Conservation (phyloP, 2,329 filamentous ascomycete species). For the Cytospora chrysosperma region DNA sequence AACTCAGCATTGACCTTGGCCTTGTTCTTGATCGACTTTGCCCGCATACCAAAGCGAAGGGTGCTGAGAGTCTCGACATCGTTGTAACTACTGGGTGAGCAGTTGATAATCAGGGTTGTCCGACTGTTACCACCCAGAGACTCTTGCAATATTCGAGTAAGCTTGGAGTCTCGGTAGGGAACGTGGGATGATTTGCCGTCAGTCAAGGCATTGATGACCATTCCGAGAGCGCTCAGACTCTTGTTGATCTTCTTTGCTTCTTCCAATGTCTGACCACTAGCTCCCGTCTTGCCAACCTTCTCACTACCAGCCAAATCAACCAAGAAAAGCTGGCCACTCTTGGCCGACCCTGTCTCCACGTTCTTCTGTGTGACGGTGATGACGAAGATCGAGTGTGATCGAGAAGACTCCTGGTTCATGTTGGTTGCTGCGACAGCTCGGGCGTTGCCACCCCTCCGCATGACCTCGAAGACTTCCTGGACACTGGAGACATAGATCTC, state of each 20-base stretch:
- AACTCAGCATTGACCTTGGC: slow-evolving; percentile 99
- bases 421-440: slow-evolving; percentile 94
- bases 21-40: slow-evolving; percentile 99
- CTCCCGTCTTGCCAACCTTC: slow-evolving; percentile 97
- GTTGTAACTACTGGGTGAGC: slow-evolving; percentile 98
- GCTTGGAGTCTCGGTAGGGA: slow-evolving; percentile 95
- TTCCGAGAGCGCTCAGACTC: slow-evolving; percentile 94
- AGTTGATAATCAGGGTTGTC: slow-evolving; percentile 98
- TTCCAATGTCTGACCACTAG: slow-evolving; percentile 93
- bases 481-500: slow-evolving; percentile 96
- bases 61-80: slow-evolving; percentile 92
- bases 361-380: slow-evolving; percentile 98
- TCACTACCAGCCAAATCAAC: slow-evolving; percentile 98
- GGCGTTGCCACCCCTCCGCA: slow-evolving; percentile 86
- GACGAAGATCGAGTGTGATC: slow-evolving; percentile 97
- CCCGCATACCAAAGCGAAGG: slow-evolving; percentile 88
- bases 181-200: slow-evolving; percentile 96
- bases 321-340: slow-evolving; percentile 94
- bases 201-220: slow-evolving; percentile 97
- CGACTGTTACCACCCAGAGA: slow-evolving; percentile 95
- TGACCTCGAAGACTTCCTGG: slow-evolving; percentile 93
- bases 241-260: slow-evolving; percentile 99
- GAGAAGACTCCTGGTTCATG: slow-evolving; percentile 98
- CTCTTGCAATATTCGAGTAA: slow-evolving; percentile 96
- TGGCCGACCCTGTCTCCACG: slow-evolving; percentile 90